Evolutionary conservation across 2,329 filamentous ascomycete genomes (phyloP).

Genomic region (Nigrospora sphaerica): DNA sequence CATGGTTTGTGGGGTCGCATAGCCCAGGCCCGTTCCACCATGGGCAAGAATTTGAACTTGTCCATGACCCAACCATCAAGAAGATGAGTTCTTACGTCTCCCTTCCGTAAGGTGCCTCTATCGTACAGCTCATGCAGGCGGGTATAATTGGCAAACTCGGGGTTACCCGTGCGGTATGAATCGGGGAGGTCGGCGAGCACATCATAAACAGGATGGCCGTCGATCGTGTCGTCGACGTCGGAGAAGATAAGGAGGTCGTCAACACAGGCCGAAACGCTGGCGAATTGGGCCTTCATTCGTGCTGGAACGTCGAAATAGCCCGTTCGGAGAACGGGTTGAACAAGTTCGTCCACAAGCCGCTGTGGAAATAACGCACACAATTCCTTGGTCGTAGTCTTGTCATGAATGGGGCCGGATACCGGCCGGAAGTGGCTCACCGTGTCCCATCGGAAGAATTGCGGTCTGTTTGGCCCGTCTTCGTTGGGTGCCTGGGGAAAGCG

Average conservation of each 20-base stretch:
- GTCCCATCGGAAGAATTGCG: conserved; percentile 12
- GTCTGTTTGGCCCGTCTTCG: conserved; percentile 2
- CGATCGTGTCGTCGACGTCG: conserved; percentile 38
- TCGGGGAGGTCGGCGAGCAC: conserved; percentile 37
- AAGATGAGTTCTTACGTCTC: conserved; percentile 4
- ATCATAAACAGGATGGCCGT: conserved; percentile 35
- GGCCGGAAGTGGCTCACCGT: conserved; percentile 19
- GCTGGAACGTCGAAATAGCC: conserved; percentile 34
- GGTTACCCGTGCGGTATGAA: conserved; percentile 23
- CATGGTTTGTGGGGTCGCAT: conserved; percentile 39
- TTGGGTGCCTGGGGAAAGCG: not conserved
- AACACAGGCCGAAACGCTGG: conserved; percentile 46
- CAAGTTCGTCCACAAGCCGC: conserved; percentile 11
- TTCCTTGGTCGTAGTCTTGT: conserved; percentile 8
- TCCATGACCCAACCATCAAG: conserved; percentile 43
- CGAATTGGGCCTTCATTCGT: conserved; percentile 37
- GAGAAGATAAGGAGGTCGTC: conserved; percentile 39
- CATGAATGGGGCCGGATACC: conserved; percentile 9
- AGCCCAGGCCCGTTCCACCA: conserved; percentile 42
- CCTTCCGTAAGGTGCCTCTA: not conserved
- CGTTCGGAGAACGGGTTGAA: conserved; percentile 36
- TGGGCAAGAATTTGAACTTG: conserved; percentile 51
- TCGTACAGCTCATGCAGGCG: conserved; percentile 19
- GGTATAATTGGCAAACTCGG: conserved; percentile 32
- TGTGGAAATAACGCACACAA: conserved; percentile 19